Evolutionary conservation across 2,329 filamentous ascomycete genomes (phyloP).

Genomic region (Fusarium subtropicale): DNA sequence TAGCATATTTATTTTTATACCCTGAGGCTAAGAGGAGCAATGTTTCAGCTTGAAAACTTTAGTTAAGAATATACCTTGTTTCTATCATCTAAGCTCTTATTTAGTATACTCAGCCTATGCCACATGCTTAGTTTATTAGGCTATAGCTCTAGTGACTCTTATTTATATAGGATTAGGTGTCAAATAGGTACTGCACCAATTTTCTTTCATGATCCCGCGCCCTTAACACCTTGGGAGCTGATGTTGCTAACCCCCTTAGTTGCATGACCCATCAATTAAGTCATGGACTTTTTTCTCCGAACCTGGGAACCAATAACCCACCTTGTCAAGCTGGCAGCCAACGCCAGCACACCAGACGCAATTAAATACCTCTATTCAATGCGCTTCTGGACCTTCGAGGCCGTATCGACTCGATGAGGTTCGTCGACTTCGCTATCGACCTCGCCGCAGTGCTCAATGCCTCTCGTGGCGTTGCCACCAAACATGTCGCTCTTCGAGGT

Average conservation of each 20-base stretch:
- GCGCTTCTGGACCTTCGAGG: constrained; percentile 41
- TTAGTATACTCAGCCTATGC: neutral
- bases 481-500: constrained; percentile 68
- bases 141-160: neutral
- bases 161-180: neutral
- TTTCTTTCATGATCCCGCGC: neutral
- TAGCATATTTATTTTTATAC: no score
- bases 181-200: neutral
- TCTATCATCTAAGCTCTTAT: neutral
- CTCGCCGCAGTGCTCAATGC: constrained; percentile 76
- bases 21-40: no score
- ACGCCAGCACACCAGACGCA: constrained; percentile 34
- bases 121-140: neutral
- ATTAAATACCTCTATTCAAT: constrained; percentile 35
- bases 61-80: neutral
- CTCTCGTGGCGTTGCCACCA: constrained; percentile 73
- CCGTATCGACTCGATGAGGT: constrained; percentile 60
- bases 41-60: neutral
- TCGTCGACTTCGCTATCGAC: constrained; percentile 75
- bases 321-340: constrained; percentile 34
- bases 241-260: constrained; percentile 45
- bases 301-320: constrained; percentile 23
- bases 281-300: constrained; percentile 43
- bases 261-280: constrained; percentile 47
- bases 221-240: neutral